Base-by-base conservation (phyloP, 75 land plant genomes). In the Sequoia sempervirens region DNA sequence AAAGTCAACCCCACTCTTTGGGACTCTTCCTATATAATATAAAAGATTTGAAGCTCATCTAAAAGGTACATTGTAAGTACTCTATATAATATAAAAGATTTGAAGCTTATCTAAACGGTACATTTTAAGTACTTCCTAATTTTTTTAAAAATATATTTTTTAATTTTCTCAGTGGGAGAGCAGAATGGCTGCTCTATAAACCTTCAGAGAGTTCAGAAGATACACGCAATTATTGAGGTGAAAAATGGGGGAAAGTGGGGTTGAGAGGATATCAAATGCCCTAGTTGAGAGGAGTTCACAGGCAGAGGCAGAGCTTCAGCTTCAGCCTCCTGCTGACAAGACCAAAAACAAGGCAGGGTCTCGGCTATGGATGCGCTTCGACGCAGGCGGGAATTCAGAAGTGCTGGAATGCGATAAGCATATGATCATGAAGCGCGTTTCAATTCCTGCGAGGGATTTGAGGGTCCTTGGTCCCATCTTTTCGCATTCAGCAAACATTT, bases 401-500 rank as follows among this genome's bases (percentile, higher is more conserved):
- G 56, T 92, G 28, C 36, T 94, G 45, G 98, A 97, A 80, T 91
- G 87, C 80, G 99, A 97, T 84, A 91, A 92, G 86, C 88, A 84
- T 75, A 88, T 87, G 7, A 91, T 97, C 30, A 92, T 93, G 50
- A 82, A 86, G 82, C 88, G 93, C 20, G 94, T 85, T 0, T 75
- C 88, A 6, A 93, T 97, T 78, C 98, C 98, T 36, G 94, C 96
- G 45, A 87, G 99, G 47, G 99, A 97, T 85, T 86, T 97, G 83
- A 86, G 99, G 86, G 92, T 97, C 81, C 90, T 95, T 73, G 99
- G 99, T 2, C 99, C 99, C 52, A 86, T 97, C 68, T 95, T 97
- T 87, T 94, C 99, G 45, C 97, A 94, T 34, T 97, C 99, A 46
- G 95, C 96, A 30, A 94, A 84, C 80, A 97, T 97, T 69, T 91